These are phyloP conservation scores for Rhizopogon roseolus DNA, from an alignment of 768 basidiomycete genomes.

Conservation along the genomic window DNA sequence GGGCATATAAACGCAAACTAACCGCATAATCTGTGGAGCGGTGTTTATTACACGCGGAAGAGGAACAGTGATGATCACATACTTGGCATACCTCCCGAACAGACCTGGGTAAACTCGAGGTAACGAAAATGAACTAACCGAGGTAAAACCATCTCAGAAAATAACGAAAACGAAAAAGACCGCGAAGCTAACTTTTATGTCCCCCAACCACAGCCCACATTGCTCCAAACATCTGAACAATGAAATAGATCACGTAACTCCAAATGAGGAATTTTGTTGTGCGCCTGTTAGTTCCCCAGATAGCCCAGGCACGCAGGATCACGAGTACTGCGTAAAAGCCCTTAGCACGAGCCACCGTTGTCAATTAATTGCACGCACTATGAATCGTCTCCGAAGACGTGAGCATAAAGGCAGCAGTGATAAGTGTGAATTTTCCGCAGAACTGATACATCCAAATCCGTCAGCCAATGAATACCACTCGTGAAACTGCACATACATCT, in stretches of 20 bases:
- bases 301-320: too few relatives aligned
- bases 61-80: not conserved
- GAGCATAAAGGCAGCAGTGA: not conserved
- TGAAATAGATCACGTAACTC: constrained; percentile 8
- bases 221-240: not conserved
- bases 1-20: not conserved
- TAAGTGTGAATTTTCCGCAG: constrained; percentile 4
- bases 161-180: not conserved
- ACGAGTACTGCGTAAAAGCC: too few relatives aligned
- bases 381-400: constrained; percentile 16
- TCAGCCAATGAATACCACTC: not conserved
- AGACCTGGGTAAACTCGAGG: constrained; percentile 11
- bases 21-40: not conserved
- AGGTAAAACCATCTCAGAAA: not conserved
- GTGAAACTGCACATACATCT: too few relatives aligned
- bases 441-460: constrained; percentile 11
- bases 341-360: too few relatives aligned
- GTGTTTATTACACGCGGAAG: not conserved
- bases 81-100: constrained; percentile 5
- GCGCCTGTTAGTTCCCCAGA: constrained; percentile 10
- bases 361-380: too few relatives aligned
- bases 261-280: not conserved
- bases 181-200: not conserved
- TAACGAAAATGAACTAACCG: constrained; percentile 4
- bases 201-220: not conserved